Evolutionary conservation across 495 filamentous ascomycete species (phyloP), one percentile per base, ranked within the genome.

Genomic region (Aspergillus haitiensis): DNA sequence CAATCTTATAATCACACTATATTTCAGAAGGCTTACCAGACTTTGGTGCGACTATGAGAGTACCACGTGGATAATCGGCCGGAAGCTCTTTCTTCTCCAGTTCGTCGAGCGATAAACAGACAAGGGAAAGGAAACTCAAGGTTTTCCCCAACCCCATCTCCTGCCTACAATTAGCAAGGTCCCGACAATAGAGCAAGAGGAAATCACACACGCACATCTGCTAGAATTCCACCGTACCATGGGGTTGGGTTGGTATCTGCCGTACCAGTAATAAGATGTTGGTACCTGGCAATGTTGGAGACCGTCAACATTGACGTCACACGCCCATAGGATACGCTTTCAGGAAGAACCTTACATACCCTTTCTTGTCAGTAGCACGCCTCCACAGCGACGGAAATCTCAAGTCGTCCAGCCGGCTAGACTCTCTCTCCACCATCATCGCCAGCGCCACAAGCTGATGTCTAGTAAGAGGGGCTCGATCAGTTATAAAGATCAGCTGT

Each of bases 381-480:
- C 21, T 1, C 46, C 46, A 49, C 46, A 49, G 8, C 6, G 46
- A 18, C 1, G 46, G 46, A 16, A 49, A 49, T 3, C 3, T 21
- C 46, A 49, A 31, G 13, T 32, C 18, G 11, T 49, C 46, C 11
- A 49, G 21, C 16, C 46, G 11, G 7, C 46, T 16, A 6, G 46
- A 49, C 21, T 49, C 46, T 31, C 46, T 49, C 21, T 49, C 46
- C 13, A 31, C 7, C 46, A 49, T 49, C 46, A 49, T 49, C 27
- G 46, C 7, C 11, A 49, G n/a, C 7, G 46, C 46, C 6, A 49
- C 46, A 5, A 49, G 16, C 15, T 49, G 46, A 49, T 49, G 46
- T 8, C 46, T 49, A 49, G 3, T 27, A 27, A 27, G 21, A 27
- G 3, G 3, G 21, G 3, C 21, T 27, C 21, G 21, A 3, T 27